Evolutionary conservation across 371 early-diverging fungal species (phyloP).

Genomic region (Apophysomyces trapeziformis): DNA sequence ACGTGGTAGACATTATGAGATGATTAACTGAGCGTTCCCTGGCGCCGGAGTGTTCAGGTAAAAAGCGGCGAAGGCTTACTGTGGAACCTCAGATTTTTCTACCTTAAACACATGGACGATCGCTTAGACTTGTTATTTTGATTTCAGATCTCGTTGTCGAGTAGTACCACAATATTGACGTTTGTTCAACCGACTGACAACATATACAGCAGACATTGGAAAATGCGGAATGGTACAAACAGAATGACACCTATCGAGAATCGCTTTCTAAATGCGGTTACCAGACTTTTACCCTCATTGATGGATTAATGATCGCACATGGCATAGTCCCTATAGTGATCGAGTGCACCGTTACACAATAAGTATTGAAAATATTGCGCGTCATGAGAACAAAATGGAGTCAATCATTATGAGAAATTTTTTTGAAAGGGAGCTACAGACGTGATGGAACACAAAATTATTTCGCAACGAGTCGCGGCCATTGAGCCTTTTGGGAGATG

Average conservation of each 20-base stretch:
- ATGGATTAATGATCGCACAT: neutral
- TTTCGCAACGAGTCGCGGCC: neutral
- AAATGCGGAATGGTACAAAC: neutral
- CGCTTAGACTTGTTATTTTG: neutral
- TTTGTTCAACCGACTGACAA: neutral
- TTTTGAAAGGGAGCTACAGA: neutral
- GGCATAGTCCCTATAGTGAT: conserved; percentile 1
- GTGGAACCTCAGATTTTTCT: neutral
- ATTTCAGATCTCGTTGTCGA: conserved; percentile 2
- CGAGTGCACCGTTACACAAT: neutral
- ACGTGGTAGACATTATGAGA: no score
- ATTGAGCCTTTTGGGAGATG: no score
- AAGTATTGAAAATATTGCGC: neutral
- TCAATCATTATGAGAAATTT: neutral
- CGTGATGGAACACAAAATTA: neutral
- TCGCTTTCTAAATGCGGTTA: no score
- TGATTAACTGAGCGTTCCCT: neutral
- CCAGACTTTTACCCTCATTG: neutral
- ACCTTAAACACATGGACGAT: neutral
- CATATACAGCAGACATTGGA: neutral
- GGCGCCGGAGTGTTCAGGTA: neutral
- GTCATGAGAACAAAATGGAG: neutral
- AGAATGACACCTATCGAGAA: no score
- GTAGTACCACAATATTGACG: conserved; percentile 9
- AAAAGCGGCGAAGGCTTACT: neutral